A percentile compares a stretch with the other conserved stretches of the same genome.
phyloP scores from a whole-genome alignment of 805 yeast genomes.

The Kuraishia capsulata region DNA sequence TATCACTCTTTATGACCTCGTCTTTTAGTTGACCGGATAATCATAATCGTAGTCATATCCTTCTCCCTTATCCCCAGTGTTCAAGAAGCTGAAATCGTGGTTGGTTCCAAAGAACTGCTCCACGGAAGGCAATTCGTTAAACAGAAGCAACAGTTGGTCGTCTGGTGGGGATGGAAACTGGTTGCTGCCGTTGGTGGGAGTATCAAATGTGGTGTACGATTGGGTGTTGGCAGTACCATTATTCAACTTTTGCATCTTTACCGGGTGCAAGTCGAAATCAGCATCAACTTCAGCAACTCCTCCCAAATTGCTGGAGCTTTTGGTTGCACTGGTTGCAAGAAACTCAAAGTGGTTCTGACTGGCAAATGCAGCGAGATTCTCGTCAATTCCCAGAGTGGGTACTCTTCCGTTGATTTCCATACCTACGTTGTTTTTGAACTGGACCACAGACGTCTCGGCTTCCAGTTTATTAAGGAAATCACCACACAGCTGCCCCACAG shows the following conservation, averaged over 20 bases:
- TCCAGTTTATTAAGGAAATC: conserved; percentile 8
- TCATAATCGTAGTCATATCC: not conserved
- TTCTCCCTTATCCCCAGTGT: not conserved
- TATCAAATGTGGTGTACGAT: not conserved
- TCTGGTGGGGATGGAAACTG: not conserved
- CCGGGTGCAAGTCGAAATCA: not conserved
- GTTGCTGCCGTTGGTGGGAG: not conserved
- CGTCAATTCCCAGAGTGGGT: conserved; percentile 8
- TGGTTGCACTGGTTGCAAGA: conserved; percentile 8
- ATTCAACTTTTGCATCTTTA: not conserved
- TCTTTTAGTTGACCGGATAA: too few relatives aligned
- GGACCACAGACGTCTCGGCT: not conserved
- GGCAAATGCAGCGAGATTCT: conserved; percentile 8
- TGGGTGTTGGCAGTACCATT: not conserved
- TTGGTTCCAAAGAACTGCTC: conserved; percentile 9
- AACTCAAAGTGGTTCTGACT: conserved; percentile 9
- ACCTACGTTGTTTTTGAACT: not conserved
- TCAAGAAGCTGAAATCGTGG: not conserved
- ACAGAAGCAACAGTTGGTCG: conserved; percentile 9
- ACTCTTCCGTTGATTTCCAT: not conserved
- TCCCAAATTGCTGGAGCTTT: conserved; percentile 7
- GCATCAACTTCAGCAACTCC: not conserved
- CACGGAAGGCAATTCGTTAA: conserved; percentile 11
- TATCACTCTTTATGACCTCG: too few relatives aligned
- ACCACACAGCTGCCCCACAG: conserved; percentile 9